phyloP scores from a whole-genome alignment of 2,329 filamentous ascomycete species.

The Neonectria coccinea region DNA sequence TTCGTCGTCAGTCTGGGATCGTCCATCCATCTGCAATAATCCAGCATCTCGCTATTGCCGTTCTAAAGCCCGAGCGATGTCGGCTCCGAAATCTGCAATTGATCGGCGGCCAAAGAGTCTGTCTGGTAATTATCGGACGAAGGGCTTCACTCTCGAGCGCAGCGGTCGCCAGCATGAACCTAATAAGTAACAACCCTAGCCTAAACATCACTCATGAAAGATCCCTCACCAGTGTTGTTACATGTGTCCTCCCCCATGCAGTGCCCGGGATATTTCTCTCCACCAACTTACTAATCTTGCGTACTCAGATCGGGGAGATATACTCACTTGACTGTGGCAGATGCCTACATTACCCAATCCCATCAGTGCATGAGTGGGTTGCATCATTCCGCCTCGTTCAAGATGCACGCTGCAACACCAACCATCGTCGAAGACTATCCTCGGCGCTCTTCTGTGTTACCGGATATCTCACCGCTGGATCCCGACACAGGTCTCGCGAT shows the following conservation, averaged over 20 bases:
- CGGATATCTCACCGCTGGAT: not conserved
- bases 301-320: not conserved
- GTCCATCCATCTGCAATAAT: not conserved
- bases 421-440: not conserved
- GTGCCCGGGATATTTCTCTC: not conserved
- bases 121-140: too few relatives aligned
- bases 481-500: not conserved
- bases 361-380: constrained; percentile 1
- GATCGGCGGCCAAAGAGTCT: not conserved
- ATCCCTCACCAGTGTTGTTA: not conserved
- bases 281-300: not conserved
- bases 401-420: not conserved
- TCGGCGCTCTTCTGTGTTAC: constrained; percentile 1
- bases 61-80: constrained; percentile 29
- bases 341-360: not conserved
- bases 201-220: not conserved
- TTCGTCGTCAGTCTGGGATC: not conserved
- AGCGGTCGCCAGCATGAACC: too few relatives aligned
- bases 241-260: not conserved
- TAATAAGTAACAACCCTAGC: too few relatives aligned
- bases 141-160: too few relatives aligned
- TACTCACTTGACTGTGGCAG: constrained; percentile 1
- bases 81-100: constrained; percentile 11
- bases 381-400: not conserved
- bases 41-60: constrained; percentile 3